Base-by-base conservation (phyloP, 768 basidiomycete genomes). In the Amanita pseudoporphyria region DNA sequence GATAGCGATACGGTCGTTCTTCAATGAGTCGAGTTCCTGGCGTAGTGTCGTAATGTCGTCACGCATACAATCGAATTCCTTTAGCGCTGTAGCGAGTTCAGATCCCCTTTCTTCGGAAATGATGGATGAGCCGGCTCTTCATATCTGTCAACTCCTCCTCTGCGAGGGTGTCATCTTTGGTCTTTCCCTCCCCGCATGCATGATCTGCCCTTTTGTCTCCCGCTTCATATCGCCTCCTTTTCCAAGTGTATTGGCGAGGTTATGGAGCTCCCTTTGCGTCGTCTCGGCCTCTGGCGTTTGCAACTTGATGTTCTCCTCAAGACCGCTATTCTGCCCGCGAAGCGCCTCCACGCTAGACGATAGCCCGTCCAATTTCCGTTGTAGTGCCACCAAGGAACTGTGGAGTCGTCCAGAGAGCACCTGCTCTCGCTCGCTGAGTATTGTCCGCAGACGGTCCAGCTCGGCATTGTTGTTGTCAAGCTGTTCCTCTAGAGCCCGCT, bases 111-210 rank as follows among this genome's bases (percentile, higher is more conserved):
- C 48, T 32, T 49, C 37, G 0, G 48, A 40, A 18, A 49, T n/a
- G 19, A 42, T 42, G 40, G 30, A 41, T 42, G 18, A 49, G 40
- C 9, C 37, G 22, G 21, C 40, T 19, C 32, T 49, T 49, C 40
- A n/a, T 31, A 9, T 49, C 40, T 13, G 31, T 42, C 48, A 49
- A 32, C 1, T 49, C 40, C 28, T 13, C 22, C 31, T 41, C 39
- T 19, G 33, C 35, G 45, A 63, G 18, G 38, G 47, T 47, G 14
- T 54, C 53, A 13, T 60, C 59, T 32, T 57, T 57, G 7, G 35
- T 7, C 39, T 52, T 40, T 13, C 49, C 42, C 9, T 57, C 57
- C n/a, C 36, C 45, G 13, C 45, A 50, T n/a, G 53, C 50, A 9
- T 39, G 52, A 7, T 39, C 46, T 39, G 45, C 31, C 46, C 42